Evolutionary conservation across 352 stramenopile genomes (phyloP).

Genomic region (Phytophthora quininea): DNA sequence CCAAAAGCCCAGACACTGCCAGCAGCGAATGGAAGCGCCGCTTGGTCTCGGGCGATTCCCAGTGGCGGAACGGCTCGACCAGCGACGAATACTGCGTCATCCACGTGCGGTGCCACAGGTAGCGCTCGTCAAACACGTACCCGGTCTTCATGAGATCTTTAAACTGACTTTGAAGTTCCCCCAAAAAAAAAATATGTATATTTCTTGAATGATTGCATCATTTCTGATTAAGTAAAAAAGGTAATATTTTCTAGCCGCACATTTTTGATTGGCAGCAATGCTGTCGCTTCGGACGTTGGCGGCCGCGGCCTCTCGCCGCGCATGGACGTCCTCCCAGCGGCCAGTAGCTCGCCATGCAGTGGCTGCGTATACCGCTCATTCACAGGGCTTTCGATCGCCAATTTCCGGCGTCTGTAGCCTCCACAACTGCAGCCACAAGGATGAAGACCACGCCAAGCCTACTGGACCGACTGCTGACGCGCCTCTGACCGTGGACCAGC

Average conservation of each 20-base stretch:
- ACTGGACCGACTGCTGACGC: not conserved
- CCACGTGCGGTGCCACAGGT: constrained; percentile 77
- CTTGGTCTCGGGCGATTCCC: constrained; percentile 84
- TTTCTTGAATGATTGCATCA: too few species aligned
- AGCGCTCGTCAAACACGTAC: constrained; percentile 47
- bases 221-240: too few species aligned
- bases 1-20: constrained; percentile 65
- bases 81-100: constrained; percentile 56
- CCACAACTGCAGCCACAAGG: constrained; percentile 25
- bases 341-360: constrained; percentile 1
- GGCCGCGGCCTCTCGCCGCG: constrained; percentile 22
- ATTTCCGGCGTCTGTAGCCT: constrained; percentile 13
- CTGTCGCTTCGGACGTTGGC: constrained; percentile 20
- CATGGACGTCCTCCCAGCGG: constrained; percentile 2
- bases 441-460: not conserved
- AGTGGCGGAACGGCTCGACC: constrained; percentile 73
- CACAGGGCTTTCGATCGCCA: not conserved
- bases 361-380: constrained; percentile 15
- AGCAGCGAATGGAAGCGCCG: constrained; percentile 81
- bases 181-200: too few species aligned
- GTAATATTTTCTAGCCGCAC: too few species aligned
- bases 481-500: constrained; percentile 56
- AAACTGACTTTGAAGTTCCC: too few species aligned
- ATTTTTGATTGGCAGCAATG: constrained; percentile 36
- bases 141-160: constrained; percentile 28